Conservation (phyloP, 495 filamentous ascomycete species). For the Chaetomidium leptoderma region DNA sequence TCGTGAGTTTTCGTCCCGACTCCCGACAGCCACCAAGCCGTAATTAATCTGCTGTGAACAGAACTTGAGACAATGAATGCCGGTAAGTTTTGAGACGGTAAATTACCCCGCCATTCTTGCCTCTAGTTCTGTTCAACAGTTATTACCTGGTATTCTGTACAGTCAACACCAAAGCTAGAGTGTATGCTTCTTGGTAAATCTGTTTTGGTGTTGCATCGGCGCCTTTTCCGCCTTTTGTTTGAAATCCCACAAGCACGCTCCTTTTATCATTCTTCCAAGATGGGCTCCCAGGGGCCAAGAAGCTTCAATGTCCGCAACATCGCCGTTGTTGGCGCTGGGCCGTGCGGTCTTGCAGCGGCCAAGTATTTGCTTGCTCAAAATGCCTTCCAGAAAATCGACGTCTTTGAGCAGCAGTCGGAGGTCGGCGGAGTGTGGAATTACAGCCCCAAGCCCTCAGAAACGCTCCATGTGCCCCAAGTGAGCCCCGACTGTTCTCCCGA, state of each 20-base stretch:
- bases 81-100: not conserved
- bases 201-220: not conserved
- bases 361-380: constrained; percentile 74
- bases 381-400: constrained; percentile 62
- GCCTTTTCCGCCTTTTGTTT: not conserved
- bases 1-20: not conserved
- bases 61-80: too few species aligned
- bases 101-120: not conserved
- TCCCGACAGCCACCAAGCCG: not conserved
- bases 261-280: not conserved
- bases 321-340: constrained; percentile 68
- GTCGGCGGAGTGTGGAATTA: constrained; percentile 85
- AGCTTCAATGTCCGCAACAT: constrained; percentile 48
- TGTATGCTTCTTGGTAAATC: not conserved
- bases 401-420: constrained; percentile 74
- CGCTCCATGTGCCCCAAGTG: constrained; percentile 39
- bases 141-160: too few species aligned
- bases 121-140: not conserved
- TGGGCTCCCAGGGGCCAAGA: constrained; percentile 26
- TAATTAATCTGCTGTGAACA: too few species aligned
- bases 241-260: not conserved
- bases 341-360: constrained; percentile 61
- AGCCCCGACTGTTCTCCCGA: constrained; percentile 40
- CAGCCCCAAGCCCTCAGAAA: constrained; percentile 37
- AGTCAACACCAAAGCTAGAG: not conserved